phyloP scores from a whole-genome alignment of 305 asterid species.

The Fraxinus albicans region DNA sequence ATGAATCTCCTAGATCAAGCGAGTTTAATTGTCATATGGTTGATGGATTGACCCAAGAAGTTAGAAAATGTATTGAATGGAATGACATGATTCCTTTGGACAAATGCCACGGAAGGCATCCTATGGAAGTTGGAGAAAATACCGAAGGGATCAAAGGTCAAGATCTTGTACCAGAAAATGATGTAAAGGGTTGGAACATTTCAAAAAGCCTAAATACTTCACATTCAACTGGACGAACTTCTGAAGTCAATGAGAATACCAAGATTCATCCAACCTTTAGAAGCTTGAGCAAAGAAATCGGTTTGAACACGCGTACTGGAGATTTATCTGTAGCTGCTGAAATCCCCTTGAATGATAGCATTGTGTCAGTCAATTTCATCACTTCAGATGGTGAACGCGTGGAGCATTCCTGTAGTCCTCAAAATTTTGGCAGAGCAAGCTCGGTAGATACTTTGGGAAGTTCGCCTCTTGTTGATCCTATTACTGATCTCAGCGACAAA shows the following conservation, averaged over 20 bases:
- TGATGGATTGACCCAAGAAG: constrained; percentile 11
- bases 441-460: constrained; percentile 42
- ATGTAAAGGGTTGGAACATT: constrained; percentile 19
- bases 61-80: neutral
- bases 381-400: constrained; percentile 41
- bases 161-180: constrained; percentile 19
- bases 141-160: neutral
- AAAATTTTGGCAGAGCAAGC: constrained; percentile 37
- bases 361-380: constrained; percentile 32
- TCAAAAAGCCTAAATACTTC: neutral
- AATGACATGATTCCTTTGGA: constrained; percentile 4
- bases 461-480: constrained; percentile 30
- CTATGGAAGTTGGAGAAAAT: constrained; percentile 11
- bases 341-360: constrained; percentile 38
- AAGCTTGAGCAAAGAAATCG: constrained; percentile 22
- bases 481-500: constrained; percentile 32
- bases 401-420: constrained; percentile 30
- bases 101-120: constrained; percentile 6
- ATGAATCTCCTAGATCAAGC: constrained; percentile 33
- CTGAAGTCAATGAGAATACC: constrained; percentile 24
- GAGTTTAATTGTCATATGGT: constrained; percentile 23
- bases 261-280: constrained; percentile 11
- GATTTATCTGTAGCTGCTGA: constrained; percentile 27
- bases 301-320: constrained; percentile 6
- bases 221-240: constrained; percentile 11